These are phyloP conservation scores for Primulina huaijiensis DNA, from an alignment of 257 asterid species.

Conservation along the genomic window DNA sequence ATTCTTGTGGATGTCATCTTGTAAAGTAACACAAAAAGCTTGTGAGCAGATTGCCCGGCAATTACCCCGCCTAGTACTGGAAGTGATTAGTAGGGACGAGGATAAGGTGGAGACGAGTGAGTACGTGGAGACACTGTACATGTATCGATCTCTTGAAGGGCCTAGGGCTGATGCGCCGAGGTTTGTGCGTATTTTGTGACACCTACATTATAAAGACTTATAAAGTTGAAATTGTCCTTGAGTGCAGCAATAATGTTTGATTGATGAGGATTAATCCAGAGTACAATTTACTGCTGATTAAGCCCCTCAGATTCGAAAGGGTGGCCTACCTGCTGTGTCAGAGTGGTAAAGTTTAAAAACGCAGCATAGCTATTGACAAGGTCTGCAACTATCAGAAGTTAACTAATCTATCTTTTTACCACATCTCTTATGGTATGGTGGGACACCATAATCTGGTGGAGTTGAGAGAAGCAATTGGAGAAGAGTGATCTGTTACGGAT, in stretches of 20 bases:
- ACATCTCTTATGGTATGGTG: too few species aligned
- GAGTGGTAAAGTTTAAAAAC: not conserved
- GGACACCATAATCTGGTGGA: not conserved
- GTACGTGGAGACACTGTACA: slow-evolving; percentile 41
- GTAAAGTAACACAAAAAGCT: slow-evolving; percentile 40
- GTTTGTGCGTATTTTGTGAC: slow-evolving; percentile 40
- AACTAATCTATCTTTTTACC: not conserved
- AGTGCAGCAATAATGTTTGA: not conserved
- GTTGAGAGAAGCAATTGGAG: not conserved
- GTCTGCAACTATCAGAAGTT: not conserved
- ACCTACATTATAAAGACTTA: not conserved
- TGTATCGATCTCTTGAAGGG: slow-evolving; percentile 53
- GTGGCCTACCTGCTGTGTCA: not conserved
- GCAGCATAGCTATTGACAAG: not conserved
- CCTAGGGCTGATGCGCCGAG: slow-evolving; percentile 48
- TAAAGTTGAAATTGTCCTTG: not conserved
- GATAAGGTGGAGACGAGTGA: slow-evolving; percentile 20
- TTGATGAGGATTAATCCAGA: not conserved
- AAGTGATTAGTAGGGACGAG: slow-evolving; percentile 29
- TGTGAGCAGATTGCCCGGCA: slow-evolving; percentile 39
- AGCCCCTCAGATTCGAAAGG: not conserved
- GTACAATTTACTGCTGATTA: not conserved
- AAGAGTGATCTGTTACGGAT: not conserved
- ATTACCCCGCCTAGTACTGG: slow-evolving; percentile 47
- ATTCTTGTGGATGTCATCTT: slow-evolving; percentile 52